Percentiles rank a stretch among this genome's conserved stretches.
Evolutionary conservation across 2,329 filamentous ascomycete genomes (phyloP).

Genomic region (Calonectria leucothoes): DNA sequence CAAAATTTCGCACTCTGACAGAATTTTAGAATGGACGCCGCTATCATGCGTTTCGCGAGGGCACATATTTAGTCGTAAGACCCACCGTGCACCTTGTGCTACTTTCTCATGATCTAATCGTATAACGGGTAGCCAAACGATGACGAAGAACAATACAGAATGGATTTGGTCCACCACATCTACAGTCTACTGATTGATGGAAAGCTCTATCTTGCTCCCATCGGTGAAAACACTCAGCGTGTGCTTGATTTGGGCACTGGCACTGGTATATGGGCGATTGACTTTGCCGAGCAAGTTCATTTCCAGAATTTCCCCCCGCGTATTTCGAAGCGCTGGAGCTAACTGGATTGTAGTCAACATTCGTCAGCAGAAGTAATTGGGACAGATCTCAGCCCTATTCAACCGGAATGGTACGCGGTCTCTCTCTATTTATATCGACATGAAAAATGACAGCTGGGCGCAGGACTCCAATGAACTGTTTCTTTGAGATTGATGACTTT

Average conservation of each 20-base stretch:
- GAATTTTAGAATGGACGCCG: not conserved
- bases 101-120: not conserved
- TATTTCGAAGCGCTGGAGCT: not conserved
- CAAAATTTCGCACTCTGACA: not conserved
- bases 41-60: constrained; percentile 9
- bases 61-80: constrained; percentile 3
- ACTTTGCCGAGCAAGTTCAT: constrained; percentile 5
- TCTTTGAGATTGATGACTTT: not conserved
- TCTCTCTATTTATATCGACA: not conserved
- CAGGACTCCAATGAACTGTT: constrained; percentile 5
- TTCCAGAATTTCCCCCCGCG: not conserved
- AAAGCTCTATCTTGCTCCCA: not conserved
- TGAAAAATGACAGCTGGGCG: not conserved
- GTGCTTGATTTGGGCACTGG: constrained; percentile 5
- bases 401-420: not conserved
- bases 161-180: constrained; percentile 6
- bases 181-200: constrained; percentile 1
- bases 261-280: constrained; percentile 10
- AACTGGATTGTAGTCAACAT: not conserved
- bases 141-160: constrained; percentile 2
- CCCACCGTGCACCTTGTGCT: not conserved
- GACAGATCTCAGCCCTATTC: constrained; percentile 11
- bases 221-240: not conserved
- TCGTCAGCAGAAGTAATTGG: constrained; percentile 7
- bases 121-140: not conserved